A percentile compares a stretch with the other conserved stretches of the same genome.
Conservation (phyloP, 176 grass and related monocot genomes). For the Ampelocalamus luodianensis region DNA sequence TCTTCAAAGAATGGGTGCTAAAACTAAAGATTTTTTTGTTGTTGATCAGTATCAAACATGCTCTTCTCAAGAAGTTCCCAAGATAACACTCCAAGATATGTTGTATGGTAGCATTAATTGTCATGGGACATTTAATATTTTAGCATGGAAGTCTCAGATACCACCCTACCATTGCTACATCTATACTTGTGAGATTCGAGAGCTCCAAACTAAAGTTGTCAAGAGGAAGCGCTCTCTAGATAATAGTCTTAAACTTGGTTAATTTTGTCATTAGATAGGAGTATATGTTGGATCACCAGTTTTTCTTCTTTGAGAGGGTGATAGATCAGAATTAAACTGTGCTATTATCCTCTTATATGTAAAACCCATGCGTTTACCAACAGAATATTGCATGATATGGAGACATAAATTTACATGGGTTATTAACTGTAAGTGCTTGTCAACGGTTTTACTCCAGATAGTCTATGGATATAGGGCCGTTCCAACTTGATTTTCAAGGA, state of each 20-base stretch:
- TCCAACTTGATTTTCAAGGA: no score
- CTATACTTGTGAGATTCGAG: background rate
- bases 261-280: background rate
- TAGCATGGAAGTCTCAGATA: slow-evolving; percentile 14
- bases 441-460: background rate
- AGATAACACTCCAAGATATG: background rate
- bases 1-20: background rate
- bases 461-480: no score
- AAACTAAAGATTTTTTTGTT: background rate
- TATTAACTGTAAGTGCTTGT: background rate
- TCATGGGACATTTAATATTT: background rate
- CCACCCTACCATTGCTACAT: slow-evolving; percentile 1
- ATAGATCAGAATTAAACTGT: background rate
- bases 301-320: no score
- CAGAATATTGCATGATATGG: background rate
- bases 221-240: slow-evolving; percentile 17
- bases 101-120: background rate
- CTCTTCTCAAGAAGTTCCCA: background rate
- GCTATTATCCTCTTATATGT: background rate
- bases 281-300: background rate
- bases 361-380: background rate
- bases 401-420: background rate
- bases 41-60: background rate
- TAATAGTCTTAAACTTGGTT: background rate
- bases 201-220: background rate